Base-by-base conservation (phyloP, 768 basidiomycete genomes). In the Tulasnella sp. region DNA sequence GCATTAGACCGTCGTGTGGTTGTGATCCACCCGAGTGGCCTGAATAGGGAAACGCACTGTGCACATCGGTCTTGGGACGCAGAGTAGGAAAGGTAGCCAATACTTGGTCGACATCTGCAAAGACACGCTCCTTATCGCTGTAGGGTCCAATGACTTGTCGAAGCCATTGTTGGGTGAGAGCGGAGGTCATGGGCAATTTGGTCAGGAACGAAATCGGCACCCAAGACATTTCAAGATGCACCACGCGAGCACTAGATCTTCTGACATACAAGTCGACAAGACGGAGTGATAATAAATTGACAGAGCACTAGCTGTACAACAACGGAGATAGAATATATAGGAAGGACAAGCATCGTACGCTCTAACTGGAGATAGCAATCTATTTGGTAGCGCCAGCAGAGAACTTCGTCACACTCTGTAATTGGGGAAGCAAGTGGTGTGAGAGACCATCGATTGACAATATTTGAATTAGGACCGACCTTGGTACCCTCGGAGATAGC, bases 401-500 rank as follows among this genome's bases (percentile, higher is more conserved):
- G 46, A 51, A 62, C 46, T 62, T 62, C 46, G 61, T 62, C 12
- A 62, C 61, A 30, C 60, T 62, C 51, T 48, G 29, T 10, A 17
- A 38, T 5, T 10, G 21, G 12, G 53, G 27, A 3, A 15, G 7
- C 34, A 38, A 38, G 34, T 5, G 34, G 34, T 38, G 34, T 7
- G 34, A 38, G 15, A 15, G 34, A 38, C 15, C 34, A 38, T 7
- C 34, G 15, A 38, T 5, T 7, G 15, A 38, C 34, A 38, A 38
- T 38, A 15, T 38, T 15, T 38, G 15, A 38, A 7, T 38, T 38
- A 38, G n/a, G 27, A 3, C 56, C 24, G 19, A 59, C 56, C 74
- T 84, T 84, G 53, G 81, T 84, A 59, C 94, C 94, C 73, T 98
- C 94, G 25, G 92, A 94, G 72, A 97, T 96, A 58, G 94, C 94